Evolutionary conservation across 257 asterid genomes (phyloP).

Genomic region (Solanum etuberosum): DNA sequence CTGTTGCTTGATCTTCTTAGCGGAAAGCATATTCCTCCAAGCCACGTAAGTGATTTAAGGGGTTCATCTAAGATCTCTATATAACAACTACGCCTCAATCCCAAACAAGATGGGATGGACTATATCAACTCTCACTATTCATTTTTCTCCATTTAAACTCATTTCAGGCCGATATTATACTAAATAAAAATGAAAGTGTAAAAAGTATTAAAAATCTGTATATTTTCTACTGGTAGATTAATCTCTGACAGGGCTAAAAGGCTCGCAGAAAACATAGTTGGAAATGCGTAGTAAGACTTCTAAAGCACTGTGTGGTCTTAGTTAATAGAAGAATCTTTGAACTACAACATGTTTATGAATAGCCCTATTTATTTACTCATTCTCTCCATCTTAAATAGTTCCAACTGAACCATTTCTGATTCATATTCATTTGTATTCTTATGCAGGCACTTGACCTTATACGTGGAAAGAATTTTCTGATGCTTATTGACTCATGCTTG

Average conservation of each 20-base stretch:
- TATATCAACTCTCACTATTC: background rate
- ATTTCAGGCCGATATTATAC: background rate
- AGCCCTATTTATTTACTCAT: background rate
- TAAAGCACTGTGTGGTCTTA: too few species aligned
- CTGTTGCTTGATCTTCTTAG: slow-evolving; percentile 43
- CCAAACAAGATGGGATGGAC: background rate
- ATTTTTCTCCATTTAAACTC: background rate
- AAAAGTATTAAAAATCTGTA: background rate
- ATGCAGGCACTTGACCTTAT: slow-evolving; percentile 43
- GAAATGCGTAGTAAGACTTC: too few species aligned
- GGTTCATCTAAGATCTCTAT: background rate
- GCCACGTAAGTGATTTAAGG: slow-evolving; percentile 21
- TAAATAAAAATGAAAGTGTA: background rate
- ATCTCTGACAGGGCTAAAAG: background rate
- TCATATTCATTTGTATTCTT: background rate
- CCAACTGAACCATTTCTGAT: background rate
- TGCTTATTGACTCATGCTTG: slow-evolving; percentile 38
- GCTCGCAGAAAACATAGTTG: too few species aligned
- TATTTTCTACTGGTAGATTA: background rate
- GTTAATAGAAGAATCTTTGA: too few species aligned
- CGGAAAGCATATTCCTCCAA: slow-evolving; percentile 44
- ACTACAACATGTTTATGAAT: background rate
- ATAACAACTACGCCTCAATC: background rate
- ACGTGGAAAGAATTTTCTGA: slow-evolving; percentile 27
- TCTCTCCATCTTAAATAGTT: background rate